Percentiles rank a stretch among this genome's conserved stretches.
These are phyloP conservation scores for Cynanchum wilfordii DNA, from an alignment of 257 asterid species.

Conservation along the genomic window DNA sequence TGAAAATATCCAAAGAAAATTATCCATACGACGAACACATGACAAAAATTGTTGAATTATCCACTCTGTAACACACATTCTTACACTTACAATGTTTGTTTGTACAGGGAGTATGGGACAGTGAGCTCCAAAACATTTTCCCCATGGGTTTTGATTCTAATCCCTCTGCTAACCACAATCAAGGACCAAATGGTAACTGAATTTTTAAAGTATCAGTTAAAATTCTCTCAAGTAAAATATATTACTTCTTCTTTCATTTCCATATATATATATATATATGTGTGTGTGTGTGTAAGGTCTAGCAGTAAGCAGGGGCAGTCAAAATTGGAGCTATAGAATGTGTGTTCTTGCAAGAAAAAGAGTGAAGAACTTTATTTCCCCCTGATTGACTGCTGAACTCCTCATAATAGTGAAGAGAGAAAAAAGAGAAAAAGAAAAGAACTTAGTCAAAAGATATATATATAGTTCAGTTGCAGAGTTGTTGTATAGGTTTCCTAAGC, in stretches of 20 bases:
- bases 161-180: slow-evolving; percentile 37
- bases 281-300: not conserved
- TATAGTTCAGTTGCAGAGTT: slow-evolving; percentile 24
- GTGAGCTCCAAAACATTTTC: slow-evolving; percentile 56
- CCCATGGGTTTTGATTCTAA: slow-evolving; percentile 68
- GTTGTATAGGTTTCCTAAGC: slow-evolving; percentile 54
- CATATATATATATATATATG: not conserved
- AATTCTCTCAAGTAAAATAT: not conserved
- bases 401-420: slow-evolving; percentile 23
- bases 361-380: slow-evolving; percentile 18
- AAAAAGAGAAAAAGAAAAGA: not conserved
- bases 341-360: slow-evolving; percentile 6
- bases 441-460: slow-evolving; percentile 16
- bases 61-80: too few relatives aligned
- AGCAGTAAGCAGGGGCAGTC: slow-evolving; percentile 40
- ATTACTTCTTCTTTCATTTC: not conserved
- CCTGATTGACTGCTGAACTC: slow-evolving; percentile 31
- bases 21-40: too few relatives aligned
- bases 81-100: not conserved
- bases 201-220: not conserved
- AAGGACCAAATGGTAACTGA: slow-evolving; percentile 59
- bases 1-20: too few relatives aligned
- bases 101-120: slow-evolving; percentile 56
- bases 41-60: too few relatives aligned
- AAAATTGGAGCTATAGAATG: slow-evolving; percentile 43